phyloP scores from a whole-genome alignment of 257 asterid species.

The Haberlea rhodopensis region DNA sequence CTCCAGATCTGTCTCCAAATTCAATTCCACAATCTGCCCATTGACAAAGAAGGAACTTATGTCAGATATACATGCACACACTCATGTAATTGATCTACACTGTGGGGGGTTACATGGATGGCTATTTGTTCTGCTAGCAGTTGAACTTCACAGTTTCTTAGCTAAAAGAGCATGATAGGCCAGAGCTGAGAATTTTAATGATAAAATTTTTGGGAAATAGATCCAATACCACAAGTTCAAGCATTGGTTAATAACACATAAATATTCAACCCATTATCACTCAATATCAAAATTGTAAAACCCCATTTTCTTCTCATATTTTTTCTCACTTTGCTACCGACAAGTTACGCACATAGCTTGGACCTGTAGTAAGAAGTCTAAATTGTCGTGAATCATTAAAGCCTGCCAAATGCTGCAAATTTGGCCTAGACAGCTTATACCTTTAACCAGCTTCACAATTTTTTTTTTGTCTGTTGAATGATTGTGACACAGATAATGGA shows the following conservation, averaged over 20 bases:
- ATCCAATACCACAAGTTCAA: too few relatives aligned
- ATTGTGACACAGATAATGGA: background rate
- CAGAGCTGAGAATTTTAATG: too few relatives aligned
- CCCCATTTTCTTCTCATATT: background rate
- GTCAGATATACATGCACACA: constrained; percentile 2
- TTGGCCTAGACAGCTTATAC: background rate
- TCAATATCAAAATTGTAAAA: background rate
- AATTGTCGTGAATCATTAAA: too few relatives aligned
- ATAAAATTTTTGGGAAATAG: too few relatives aligned
- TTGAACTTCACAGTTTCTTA: too few relatives aligned
- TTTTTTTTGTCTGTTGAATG: background rate
- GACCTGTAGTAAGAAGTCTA: too few relatives aligned
- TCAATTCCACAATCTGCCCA: constrained; percentile 41
- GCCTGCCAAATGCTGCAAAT: background rate
- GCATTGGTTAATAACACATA: too few relatives aligned
- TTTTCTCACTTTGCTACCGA: background rate
- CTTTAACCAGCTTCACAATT: background rate
- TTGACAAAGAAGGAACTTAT: constrained; percentile 27
- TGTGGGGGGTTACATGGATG: too few relatives aligned
- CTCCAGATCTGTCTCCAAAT: constrained; percentile 31
- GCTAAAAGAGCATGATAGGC: too few relatives aligned
- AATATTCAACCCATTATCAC: background rate
- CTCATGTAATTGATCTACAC: too few relatives aligned
- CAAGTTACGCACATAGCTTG: too few relatives aligned
- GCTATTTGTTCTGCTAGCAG: too few relatives aligned